phyloP scores from a whole-genome alignment of 1,284 basidiomycete genomes.

The Tilletiaria anomala region DNA sequence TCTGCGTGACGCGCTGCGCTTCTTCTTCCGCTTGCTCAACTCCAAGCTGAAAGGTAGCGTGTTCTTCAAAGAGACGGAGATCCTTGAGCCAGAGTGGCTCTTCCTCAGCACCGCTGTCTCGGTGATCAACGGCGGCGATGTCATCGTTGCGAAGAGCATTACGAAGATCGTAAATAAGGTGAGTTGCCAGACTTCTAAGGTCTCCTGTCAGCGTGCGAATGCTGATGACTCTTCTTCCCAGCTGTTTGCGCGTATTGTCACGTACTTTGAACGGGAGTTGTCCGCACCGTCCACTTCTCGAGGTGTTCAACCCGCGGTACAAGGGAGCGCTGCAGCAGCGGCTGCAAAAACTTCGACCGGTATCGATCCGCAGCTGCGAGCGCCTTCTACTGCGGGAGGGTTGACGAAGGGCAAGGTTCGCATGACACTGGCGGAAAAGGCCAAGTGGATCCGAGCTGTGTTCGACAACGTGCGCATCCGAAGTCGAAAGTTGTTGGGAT shows the following conservation, averaged over 20 bases:
- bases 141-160: conserved; percentile 56
- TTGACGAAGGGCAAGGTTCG: conserved; percentile 18
- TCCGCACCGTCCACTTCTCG: conserved; percentile 50
- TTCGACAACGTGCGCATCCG: conserved; percentile 82
- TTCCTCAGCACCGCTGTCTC: conserved; percentile 87
- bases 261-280: conserved; percentile 86
- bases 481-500: conserved; percentile 83
- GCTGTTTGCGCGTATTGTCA: conserved; percentile 56
- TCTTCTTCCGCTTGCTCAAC: conserved; percentile 86
- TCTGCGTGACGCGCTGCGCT: conserved; percentile 69
- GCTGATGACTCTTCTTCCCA: conserved; percentile 3
- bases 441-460: conserved; percentile 81
- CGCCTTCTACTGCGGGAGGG: conserved; percentile 11
- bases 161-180: conserved; percentile 31
- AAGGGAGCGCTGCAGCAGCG: neutral
- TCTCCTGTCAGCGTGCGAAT: neutral
- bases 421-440: conserved; percentile 68
- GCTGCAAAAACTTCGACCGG: neutral
- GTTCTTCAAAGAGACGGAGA: conserved; percentile 94
- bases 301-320: neutral
- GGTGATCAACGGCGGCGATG: conserved; percentile 72
- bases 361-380: neutral
- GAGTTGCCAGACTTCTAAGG: neutral
- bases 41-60: conserved; percentile 93
- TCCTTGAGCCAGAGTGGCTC: conserved; percentile 89